Evolutionary conservation across 73 alveolate species (phyloP), one percentile per base, ranked within the genome.

Genomic region (Stentor roeselii): DNA sequence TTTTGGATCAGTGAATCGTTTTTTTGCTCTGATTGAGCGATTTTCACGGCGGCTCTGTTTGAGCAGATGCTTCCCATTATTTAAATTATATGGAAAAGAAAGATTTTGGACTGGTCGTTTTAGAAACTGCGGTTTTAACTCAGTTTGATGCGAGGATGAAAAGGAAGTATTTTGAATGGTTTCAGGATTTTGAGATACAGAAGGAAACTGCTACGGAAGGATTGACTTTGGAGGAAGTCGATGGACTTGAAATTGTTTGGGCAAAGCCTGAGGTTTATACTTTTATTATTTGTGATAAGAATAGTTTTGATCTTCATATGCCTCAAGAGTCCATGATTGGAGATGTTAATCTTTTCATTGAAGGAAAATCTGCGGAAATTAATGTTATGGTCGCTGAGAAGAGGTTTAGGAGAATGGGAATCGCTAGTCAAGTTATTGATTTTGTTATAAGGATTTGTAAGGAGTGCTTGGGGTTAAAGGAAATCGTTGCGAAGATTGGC

Each of bases 311-410:
- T 67, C 0, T 2, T 27, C 42, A 67, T 27, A 67, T 15, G 2
- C 80, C 80, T 21, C 27, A 34, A 1, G 37, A 30, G 37, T 27
- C 42, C 2, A 67, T 67, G 80, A 67, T 67, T 67, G 80, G 80
- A 30, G 80, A 67, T 2, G 37, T 67, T n/a, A 67, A 67, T 34
- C 37, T 67, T 1, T 67, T 67, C 34, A 34, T 67, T 27, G 80
- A 67, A 21, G 41, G 37, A 30, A 21, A 21, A 67, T 36, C 14
- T 30, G 80, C 50, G 34, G 80, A 67, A 67, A 30, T 67, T 21
- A 67, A 67, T 2, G 34, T 67, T 11, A 67, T 67, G 80, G 34
- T 67, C 14, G 80, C 80, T 14, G 41, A 67, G 14, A 40, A 67
- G 34, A 67, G 27, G 15, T 67, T 27, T 34, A n/a, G 80, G 14